These are phyloP conservation scores for Plasmodium berghei DNA, from an alignment of 169 alveolate species.

Conservation along the genomic window DNA sequence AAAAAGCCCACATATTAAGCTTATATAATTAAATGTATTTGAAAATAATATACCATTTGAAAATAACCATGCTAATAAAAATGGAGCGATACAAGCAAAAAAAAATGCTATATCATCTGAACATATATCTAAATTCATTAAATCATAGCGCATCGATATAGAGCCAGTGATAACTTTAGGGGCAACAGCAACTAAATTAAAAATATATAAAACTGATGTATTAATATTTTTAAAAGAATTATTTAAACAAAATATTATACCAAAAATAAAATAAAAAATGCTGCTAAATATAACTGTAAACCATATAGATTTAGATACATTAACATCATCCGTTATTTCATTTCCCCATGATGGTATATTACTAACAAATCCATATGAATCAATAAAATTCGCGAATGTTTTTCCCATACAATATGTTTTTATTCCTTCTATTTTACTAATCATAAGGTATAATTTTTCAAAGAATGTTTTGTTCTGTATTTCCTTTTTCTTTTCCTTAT, in stretches of 20 bases:
- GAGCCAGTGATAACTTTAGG: slow-evolving; percentile 84
- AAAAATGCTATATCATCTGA: slow-evolving; percentile 77
- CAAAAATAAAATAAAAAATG: slow-evolving; percentile 79
- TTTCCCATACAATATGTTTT: slow-evolving; percentile 66
- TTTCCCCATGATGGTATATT: slow-evolving; percentile 87
- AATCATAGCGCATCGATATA: slow-evolving; percentile 83
- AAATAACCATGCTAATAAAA: slow-evolving; percentile 82
- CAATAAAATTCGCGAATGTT: slow-evolving; percentile 80
- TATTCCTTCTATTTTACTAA: slow-evolving; percentile 66
- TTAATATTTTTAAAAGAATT: slow-evolving; percentile 72
- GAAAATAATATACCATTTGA: slow-evolving; percentile 78
- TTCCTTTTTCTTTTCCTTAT: background rate
- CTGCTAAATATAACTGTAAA: slow-evolving; percentile 77
- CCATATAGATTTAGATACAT: slow-evolving; percentile 81
- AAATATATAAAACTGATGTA: slow-evolving; percentile 76
- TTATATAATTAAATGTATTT: slow-evolving; percentile 77
- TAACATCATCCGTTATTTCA: slow-evolving; percentile 85
- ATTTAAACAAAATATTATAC: slow-evolving; percentile 79
- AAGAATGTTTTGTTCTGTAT: background rate
- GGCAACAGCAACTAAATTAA: slow-evolving; percentile 79
- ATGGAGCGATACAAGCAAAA: slow-evolving; percentile 81
- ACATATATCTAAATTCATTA: slow-evolving; percentile 84
- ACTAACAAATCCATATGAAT: slow-evolving; percentile 82
- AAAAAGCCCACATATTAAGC: slow-evolving; percentile 78
- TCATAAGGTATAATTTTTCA: slow-evolving; percentile 19